phyloP scores from a whole-genome alignment of 805 yeast genomes.

The Yarrowia osloensis region DNA sequence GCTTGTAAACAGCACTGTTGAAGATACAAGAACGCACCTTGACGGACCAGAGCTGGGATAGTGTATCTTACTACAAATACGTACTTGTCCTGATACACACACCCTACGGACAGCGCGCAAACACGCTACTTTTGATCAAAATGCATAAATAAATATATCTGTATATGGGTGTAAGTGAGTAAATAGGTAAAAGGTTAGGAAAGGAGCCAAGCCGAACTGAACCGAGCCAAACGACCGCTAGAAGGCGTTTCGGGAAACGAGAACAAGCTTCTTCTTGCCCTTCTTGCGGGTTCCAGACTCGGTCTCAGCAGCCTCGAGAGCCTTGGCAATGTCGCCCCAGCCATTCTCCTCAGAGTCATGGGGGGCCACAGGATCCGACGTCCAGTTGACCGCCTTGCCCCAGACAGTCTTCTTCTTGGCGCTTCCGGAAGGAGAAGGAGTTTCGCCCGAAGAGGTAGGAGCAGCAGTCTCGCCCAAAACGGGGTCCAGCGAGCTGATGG shows the following conservation, averaged over 20 bases:
- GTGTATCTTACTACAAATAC: too few relatives aligned
- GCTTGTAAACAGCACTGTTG: too few relatives aligned
- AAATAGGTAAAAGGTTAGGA: constrained; percentile 15
- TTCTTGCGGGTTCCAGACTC: constrained; percentile 32
- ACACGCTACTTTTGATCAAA: neutral
- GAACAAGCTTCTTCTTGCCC: constrained; percentile 40
- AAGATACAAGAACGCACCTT: too few relatives aligned
- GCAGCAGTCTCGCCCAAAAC: constrained; percentile 4
- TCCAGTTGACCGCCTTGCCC: constrained; percentile 35
- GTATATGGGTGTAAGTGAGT: constrained; percentile 29
- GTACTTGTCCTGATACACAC: too few relatives aligned
- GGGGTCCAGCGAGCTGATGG: constrained; percentile 11
- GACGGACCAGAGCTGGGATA: too few relatives aligned
- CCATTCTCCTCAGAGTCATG: constrained; percentile 34
- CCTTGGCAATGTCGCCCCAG: constrained; percentile 33
- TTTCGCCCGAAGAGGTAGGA: constrained; percentile 5
- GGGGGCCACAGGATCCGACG: constrained; percentile 34
- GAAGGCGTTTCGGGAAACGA: constrained; percentile 34
- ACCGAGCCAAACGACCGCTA: constrained; percentile 3
- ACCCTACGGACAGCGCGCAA: neutral
- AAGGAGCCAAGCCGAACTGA: neutral
- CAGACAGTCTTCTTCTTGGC: constrained; percentile 32
- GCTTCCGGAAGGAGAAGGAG: constrained; percentile 26
- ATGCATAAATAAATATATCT: constrained; percentile 28
- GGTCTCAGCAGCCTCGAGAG: constrained; percentile 33